Percentiles rank a stretch among this genome's conserved stretches.
Evolutionary conservation across 2,329 filamentous ascomycete genomes (phyloP).

Genomic region (Monilinia fructicola): DNA sequence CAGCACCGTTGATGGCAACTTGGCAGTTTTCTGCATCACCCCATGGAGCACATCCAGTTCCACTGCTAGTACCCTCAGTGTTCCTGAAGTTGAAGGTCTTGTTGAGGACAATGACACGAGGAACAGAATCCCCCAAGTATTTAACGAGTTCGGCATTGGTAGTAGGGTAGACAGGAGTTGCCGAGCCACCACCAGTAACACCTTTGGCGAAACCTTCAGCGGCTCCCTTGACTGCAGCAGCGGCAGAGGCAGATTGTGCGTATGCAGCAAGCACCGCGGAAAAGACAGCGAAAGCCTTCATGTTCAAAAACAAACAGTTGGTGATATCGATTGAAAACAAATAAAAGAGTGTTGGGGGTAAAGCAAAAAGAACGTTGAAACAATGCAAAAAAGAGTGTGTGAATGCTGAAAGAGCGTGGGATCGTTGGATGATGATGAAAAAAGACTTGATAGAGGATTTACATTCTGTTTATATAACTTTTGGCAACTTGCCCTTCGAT

Average conservation of each 20-base stretch:
- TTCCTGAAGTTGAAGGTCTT: conserved; percentile 54
- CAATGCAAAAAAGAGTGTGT: no score
- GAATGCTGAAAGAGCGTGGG: no score
- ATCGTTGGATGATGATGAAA: background rate
- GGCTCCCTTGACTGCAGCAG: conserved; percentile 37
- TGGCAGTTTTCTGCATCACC: conserved; percentile 43
- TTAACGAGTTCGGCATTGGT: conserved; percentile 55
- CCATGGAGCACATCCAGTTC: conserved; percentile 33
- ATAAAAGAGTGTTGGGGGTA: background rate
- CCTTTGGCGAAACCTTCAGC: conserved; percentile 49
- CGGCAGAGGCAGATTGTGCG: conserved; percentile 23
- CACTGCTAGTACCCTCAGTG: conserved; percentile 45
- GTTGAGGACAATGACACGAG: conserved; percentile 54
- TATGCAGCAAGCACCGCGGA: conserved; percentile 20
- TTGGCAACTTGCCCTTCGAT: background rate
- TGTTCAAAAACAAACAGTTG: conserved; percentile 10
- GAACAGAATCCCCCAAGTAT: conserved; percentile 37
- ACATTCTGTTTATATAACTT: conserved; percentile 16
- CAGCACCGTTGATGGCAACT: conserved; percentile 53
- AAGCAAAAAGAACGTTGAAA: background rate
- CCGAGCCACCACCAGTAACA: conserved; percentile 60
- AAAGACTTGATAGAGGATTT: background rate
- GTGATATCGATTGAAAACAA: background rate
- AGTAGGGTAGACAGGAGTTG: conserved; percentile 53
- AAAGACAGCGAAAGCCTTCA: conserved; percentile 26